phyloP scores from a whole-genome alignment of 306 rosid genomes.

The Chamaecrista fasciculata region DNA sequence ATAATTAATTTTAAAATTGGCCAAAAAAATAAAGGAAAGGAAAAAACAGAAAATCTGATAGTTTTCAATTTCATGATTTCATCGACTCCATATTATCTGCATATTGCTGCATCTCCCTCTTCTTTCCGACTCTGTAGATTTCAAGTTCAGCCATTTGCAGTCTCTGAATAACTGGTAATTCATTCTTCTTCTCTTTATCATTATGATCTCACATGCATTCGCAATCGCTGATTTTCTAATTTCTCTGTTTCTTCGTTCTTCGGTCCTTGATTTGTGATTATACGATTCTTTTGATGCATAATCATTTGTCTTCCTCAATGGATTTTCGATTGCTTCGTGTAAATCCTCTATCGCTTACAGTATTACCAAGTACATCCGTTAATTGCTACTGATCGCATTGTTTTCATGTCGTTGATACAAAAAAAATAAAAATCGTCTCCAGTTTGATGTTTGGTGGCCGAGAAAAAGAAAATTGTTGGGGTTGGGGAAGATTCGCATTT shows the following conservation, averaged over 20 bases:
- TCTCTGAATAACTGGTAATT: constrained; percentile 23
- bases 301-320: not conserved
- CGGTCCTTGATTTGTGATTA: not conserved
- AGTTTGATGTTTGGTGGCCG: not conserved
- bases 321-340: not conserved
- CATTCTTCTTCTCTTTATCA: not conserved
- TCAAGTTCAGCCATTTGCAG: constrained; percentile 16
- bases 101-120: constrained; percentile 9
- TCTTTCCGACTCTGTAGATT: not conserved
- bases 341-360: not conserved
- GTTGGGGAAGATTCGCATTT: not conserved
- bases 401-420: not conserved
- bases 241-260: not conserved
- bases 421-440: not conserved
- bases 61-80: not conserved
- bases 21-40: too few relatives aligned
- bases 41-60: too few relatives aligned
- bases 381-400: not conserved
- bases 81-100: not conserved
- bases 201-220: constrained; percentile 18
- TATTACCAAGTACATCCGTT: not conserved
- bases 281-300: not conserved
- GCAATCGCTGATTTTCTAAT: not conserved
- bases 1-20: too few relatives aligned
- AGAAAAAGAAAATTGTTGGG: not conserved